Evolutionary conservation across 2,329 filamentous ascomycete genomes (phyloP).

Genomic region (Calycina marina): DNA sequence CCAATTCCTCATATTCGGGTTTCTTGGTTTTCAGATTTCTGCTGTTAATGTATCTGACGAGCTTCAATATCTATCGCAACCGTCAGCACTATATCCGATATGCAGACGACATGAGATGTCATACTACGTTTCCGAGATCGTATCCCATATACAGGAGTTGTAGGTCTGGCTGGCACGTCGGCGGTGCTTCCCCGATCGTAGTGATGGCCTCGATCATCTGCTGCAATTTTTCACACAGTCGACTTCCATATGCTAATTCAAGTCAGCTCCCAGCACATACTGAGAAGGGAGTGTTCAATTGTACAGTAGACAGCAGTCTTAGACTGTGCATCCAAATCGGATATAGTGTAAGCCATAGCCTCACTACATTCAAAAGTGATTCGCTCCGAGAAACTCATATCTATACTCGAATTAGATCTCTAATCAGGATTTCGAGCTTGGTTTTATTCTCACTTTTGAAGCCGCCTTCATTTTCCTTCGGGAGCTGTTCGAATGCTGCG

Average conservation of each 20-base stretch:
- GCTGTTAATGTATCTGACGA: too few species aligned
- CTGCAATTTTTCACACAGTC: neutral
- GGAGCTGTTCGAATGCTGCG: neutral
- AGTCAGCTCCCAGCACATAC: too few species aligned
- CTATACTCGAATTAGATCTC: neutral
- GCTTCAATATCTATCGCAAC: neutral
- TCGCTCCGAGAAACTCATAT: neutral
- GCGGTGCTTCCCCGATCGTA: neutral
- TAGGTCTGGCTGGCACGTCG: conserved; percentile 12
- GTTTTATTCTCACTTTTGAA: neutral
- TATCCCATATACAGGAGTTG: conserved; percentile 19
- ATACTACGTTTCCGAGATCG: conserved; percentile 12
- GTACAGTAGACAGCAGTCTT: neutral
- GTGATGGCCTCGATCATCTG: neutral
- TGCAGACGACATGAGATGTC: conserved; percentile 12
- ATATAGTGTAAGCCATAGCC: neutral
- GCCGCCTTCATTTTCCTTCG: neutral
- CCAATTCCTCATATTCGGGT: too few species aligned
- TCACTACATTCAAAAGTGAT: neutral
- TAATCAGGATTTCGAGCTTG: neutral
- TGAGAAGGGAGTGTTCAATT: neutral
- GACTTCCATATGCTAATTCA: neutral
- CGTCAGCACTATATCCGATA: too few species aligned
- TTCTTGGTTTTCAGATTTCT: too few species aligned
- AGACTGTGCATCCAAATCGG: neutral